A percentile compares a stretch with the other conserved stretches of the same genome.
Evolutionary conservation across 176 grass and related monocot species (phyloP).

Genomic region (Carex myosuroides): DNA sequence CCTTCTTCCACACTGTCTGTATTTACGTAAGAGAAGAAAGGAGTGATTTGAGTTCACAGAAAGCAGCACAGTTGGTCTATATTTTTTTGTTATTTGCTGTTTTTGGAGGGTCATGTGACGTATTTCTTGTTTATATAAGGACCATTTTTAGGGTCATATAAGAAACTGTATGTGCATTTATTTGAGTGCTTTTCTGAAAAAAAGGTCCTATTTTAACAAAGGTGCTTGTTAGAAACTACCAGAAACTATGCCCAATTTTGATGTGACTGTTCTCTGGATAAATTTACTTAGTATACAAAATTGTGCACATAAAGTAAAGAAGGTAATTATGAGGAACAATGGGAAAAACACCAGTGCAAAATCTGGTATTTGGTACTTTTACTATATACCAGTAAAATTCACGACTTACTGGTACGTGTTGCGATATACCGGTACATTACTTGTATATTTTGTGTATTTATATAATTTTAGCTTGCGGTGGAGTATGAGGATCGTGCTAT

Average conservation of each 20-base stretch:
- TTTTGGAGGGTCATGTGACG: not conserved
- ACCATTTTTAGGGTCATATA: not conserved
- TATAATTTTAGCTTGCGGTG: conserved; percentile 52
- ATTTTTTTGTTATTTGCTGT: not conserved
- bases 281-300: not conserved
- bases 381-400: too few relatives aligned
- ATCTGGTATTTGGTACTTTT: too few relatives aligned
- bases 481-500: conserved; percentile 61
- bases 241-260: not conserved
- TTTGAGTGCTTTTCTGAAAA: not conserved
- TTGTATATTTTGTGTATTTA: conserved; percentile 7
- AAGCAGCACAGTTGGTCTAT: not conserved
- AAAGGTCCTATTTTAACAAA: not conserved
- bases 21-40: too few relatives aligned
- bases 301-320: not conserved
- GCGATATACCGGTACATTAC: not conserved
- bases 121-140: not conserved
- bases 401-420: too few relatives aligned
- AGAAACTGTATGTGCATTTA: not conserved
- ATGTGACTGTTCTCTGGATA: not conserved
- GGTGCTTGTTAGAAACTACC: not conserved
- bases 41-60: not conserved
- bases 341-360: too few relatives aligned
- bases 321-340: not conserved
- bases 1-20: not conserved